These are phyloP conservation scores for Penicillium malachiteum DNA, from an alignment of 495 filamentous ascomycete genomes.

Conservation along the genomic window DNA sequence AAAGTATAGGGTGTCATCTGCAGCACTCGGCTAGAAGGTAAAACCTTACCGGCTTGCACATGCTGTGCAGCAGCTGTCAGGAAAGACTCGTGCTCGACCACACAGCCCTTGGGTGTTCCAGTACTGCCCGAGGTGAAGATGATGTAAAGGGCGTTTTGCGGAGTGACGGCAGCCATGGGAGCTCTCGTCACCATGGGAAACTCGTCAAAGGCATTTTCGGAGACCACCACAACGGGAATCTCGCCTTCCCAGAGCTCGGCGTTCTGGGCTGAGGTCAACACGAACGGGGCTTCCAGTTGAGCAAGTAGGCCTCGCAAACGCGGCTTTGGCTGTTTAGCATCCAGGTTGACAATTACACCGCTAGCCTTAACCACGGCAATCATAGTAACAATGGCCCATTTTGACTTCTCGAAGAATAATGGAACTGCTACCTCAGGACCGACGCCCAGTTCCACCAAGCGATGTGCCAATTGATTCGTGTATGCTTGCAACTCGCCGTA, in stretches of 20 bases:
- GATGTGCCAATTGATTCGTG: neutral
- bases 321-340: constrained; percentile 19
- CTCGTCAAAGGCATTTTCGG: neutral
- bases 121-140: constrained; percentile 83
- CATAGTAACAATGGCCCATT: constrained; percentile 37
- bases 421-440: neutral
- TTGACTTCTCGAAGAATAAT: constrained; percentile 15
- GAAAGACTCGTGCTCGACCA: constrained; percentile 60
- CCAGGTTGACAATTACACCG: constrained; percentile 25
- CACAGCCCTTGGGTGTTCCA: constrained; percentile 73
- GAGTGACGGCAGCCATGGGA: neutral
- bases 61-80: neutral
- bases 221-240: neutral
- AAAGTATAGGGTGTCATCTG: constrained; percentile 8
- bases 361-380: constrained; percentile 34
- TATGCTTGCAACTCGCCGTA: neutral
- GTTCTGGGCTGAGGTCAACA: constrained; percentile 1
- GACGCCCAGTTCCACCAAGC: neutral
- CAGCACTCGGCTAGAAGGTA: constrained; percentile 18
- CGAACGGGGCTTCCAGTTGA: constrained; percentile 3
- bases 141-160: constrained; percentile 9
- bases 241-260: constrained; percentile 1
- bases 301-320: constrained; percentile 16
- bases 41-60: constrained; percentile 44
- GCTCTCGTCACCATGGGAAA: neutral